A percentile compares a stretch with the other conserved stretches of the same genome.
Conservation (phyloP, 2,329 filamentous ascomycete genomes). For the Trichophyton rubrum region DNA sequence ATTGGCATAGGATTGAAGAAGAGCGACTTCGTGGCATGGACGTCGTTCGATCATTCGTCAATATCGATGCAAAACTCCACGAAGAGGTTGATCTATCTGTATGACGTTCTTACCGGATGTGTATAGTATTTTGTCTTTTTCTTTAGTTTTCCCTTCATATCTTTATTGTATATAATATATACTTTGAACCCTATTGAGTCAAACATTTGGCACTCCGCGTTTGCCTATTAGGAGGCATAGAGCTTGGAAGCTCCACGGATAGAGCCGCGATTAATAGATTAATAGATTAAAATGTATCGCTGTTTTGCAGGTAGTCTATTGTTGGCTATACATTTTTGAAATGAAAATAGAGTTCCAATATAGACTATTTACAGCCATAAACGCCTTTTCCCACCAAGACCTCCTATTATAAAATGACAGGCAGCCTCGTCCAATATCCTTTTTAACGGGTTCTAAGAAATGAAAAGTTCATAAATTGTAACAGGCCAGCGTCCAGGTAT, state of each 20-base stretch:
- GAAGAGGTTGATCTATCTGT: slow-evolving; percentile 24
- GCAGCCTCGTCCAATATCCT: background rate
- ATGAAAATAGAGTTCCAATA: background rate
- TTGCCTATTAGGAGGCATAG: background rate
- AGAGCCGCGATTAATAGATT: background rate
- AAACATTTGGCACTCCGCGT: background rate
- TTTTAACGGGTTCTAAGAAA: background rate
- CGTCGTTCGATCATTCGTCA: slow-evolving; percentile 43
- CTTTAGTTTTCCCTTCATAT: background rate
- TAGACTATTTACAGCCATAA: background rate
- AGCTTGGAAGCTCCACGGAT: background rate
- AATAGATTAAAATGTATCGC: background rate
- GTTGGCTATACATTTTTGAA: background rate
- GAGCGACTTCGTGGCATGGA: slow-evolving; percentile 44
- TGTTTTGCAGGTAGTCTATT: background rate
- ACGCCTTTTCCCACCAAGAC: background rate
- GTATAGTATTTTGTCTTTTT: background rate
- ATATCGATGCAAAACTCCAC: slow-evolving; percentile 40
- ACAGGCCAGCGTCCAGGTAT: background rate
- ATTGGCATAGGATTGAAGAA: slow-evolving; percentile 47
- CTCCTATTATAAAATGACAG: background rate
- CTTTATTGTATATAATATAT: slow-evolving; percentile 13
- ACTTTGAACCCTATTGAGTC: slow-evolving; percentile 3
- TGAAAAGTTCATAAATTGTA: background rate
- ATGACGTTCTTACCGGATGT: slow-evolving; percentile 12